These are phyloP conservation scores for Huntiella decipiens DNA, from an alignment of 2,329 filamentous ascomycete species.

Conservation along the genomic window DNA sequence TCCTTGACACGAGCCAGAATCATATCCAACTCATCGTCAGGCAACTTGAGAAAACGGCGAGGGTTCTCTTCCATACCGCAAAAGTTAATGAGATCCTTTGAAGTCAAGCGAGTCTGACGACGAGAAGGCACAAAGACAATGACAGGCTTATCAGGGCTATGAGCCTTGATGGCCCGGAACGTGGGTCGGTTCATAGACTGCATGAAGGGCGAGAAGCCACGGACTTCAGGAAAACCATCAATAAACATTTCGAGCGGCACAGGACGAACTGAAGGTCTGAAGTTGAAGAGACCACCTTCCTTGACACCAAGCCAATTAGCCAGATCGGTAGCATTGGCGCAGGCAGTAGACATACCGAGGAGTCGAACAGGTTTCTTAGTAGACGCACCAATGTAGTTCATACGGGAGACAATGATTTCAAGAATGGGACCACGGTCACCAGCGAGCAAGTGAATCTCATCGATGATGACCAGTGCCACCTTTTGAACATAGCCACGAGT, in stretches of 20 bases:
- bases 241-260: conserved; percentile 94
- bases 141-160: conserved; percentile 89
- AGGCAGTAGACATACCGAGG: conserved; percentile 97
- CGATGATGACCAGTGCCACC: conserved; percentile 91
- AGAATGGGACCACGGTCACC: conserved; percentile 93
- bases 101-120: conserved; percentile 82
- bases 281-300: conserved; percentile 91
- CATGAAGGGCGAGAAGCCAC: conserved; percentile 94
- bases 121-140: conserved; percentile 97
- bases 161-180: conserved; percentile 87
- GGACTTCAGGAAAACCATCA: conserved; percentile 86
- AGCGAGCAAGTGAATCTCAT: conserved; percentile 94
- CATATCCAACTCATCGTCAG: conserved; percentile 76
- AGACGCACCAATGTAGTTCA: conserved; percentile 97
- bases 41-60: conserved; percentile 79
- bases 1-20: conserved; percentile 87
- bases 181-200: conserved; percentile 98
- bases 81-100: conserved; percentile 89
- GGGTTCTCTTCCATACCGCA: conserved; percentile 98
- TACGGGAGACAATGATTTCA: conserved; percentile 82
- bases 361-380: conserved; percentile 77
- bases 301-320: conserved; percentile 85
- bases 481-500: conserved; percentile 90
- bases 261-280: conserved; percentile 87
- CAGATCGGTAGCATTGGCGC: conserved; percentile 83